Evolutionary conservation across 257 asterid species (phyloP).

Genomic region (Linaria vulgaris): DNA sequence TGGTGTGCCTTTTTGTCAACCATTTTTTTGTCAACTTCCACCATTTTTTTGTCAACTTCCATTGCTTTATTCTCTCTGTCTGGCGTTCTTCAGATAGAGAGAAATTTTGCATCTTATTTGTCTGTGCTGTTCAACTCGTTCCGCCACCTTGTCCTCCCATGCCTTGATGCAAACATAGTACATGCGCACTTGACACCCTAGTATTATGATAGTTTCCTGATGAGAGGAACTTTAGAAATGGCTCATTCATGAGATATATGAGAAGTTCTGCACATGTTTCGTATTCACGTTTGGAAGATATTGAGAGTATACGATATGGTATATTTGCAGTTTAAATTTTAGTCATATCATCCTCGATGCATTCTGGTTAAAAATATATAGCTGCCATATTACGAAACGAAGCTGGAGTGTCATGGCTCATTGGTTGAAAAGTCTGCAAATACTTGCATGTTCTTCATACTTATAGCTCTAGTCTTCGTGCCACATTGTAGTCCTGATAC

Average conservation of each 20-base stretch:
- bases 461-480: neutral
- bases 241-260: neutral
- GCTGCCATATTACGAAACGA: neutral
- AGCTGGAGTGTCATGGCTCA: neutral
- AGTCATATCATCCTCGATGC: neutral
- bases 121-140: neutral
- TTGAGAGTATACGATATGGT: neutral
- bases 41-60: neutral
- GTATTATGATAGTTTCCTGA: no score
- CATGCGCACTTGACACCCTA: no score
- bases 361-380: neutral
- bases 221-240: no score
- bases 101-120: neutral
- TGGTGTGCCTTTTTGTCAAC: no score
- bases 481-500: no score
- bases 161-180: no score
- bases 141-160: no score
- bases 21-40: neutral
- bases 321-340: slow-evolving; percentile 15
- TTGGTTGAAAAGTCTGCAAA: neutral
- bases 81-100: neutral
- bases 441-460: neutral
- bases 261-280: neutral
- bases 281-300: neutral
- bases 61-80: neutral